Conservation (phyloP, 805 yeast species). For the Hagleromyces aurorensis region DNA sequence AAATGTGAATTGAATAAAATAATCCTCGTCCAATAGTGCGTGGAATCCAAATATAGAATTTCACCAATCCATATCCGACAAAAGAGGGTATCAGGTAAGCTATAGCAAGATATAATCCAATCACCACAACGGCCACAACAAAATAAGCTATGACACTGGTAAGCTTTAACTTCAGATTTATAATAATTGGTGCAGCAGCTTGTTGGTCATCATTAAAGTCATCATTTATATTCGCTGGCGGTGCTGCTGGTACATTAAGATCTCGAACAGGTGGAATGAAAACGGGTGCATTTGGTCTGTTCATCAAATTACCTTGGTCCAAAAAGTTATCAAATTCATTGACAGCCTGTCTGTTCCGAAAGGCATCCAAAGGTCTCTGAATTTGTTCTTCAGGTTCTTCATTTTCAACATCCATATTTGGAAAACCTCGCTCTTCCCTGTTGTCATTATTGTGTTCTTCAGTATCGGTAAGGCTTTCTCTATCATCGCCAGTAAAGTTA, state of each 20-base stretch:
- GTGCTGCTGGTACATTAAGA: constrained; percentile 13
- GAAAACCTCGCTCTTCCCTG: constrained; percentile 1
- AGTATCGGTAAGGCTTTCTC: constrained; percentile 7
- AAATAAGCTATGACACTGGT: constrained; percentile 20
- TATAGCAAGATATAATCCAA: constrained; percentile 33
- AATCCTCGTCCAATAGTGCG: constrained; percentile 12
- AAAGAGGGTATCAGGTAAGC: constrained; percentile 43
- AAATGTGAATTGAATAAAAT: constrained; percentile 5
- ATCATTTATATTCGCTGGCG: constrained; percentile 5
- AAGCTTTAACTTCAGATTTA: constrained; percentile 21
- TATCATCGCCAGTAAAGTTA: constrained; percentile 13
- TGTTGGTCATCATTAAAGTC: constrained; percentile 11
- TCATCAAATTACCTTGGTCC: constrained; percentile 6
- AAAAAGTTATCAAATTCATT: constrained; percentile 19
- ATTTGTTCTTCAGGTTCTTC: constrained; percentile 11
- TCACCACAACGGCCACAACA: constrained; percentile 23
- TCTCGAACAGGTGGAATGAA: constrained; percentile 4
- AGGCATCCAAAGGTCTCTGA: constrained; percentile 13
- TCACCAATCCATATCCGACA: constrained; percentile 32
- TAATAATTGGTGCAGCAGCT: constrained; percentile 21
- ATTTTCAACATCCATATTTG: constrained; percentile 7
- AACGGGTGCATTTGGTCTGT: constrained; percentile 3
- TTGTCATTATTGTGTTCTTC: constrained; percentile 14
- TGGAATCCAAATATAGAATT: constrained; percentile 11
- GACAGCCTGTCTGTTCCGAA: constrained; percentile 21